phyloP scores from a whole-genome alignment of 108 stramenopile species.

The Cyclotella baltica region DNA sequence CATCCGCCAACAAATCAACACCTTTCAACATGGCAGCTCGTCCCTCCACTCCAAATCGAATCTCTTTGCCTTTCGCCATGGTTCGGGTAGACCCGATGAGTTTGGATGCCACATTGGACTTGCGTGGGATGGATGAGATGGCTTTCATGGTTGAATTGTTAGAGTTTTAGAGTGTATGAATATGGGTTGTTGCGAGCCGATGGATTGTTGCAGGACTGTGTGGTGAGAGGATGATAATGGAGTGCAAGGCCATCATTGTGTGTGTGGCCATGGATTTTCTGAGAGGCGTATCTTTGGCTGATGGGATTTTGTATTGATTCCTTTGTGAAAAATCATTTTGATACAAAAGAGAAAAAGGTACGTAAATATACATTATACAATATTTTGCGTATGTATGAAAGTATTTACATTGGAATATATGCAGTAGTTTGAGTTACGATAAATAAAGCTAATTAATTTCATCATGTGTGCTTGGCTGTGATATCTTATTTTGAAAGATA shows the following conservation, averaged over 20 bases:
- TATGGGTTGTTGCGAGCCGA: neutral
- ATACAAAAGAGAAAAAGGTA: too few species aligned
- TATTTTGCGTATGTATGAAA: too few species aligned
- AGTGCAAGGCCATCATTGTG: neutral
- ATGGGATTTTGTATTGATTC: neutral
- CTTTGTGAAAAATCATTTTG: too few species aligned
- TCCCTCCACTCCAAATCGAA: conserved; percentile 94
- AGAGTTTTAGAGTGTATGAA: neutral
- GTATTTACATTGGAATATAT: too few species aligned
- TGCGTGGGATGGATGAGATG: conserved; percentile 13
- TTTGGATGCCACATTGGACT: conserved; percentile 32
- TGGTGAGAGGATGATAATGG: neutral
- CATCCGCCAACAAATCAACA: conserved; percentile 96
- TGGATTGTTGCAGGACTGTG: conserved; percentile 19
- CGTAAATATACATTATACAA: too few species aligned
- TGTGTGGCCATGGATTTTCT: conserved; percentile 7
- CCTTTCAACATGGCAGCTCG: conserved; percentile 97
- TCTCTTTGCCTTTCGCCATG: conserved; percentile 86
- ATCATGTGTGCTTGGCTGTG: too few species aligned
- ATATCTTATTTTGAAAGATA: too few species aligned
- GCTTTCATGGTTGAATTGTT: conserved; percentile 42
- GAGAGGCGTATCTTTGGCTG: neutral
- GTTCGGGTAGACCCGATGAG: conserved; percentile 60
- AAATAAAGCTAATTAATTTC: too few species aligned
- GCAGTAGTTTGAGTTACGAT: too few species aligned